Percentiles rank a stretch among this genome's conserved stretches.
Evolutionary conservation across 1,284 basidiomycete species (phyloP).

Genomic region (Porodaedalea pini): DNA sequence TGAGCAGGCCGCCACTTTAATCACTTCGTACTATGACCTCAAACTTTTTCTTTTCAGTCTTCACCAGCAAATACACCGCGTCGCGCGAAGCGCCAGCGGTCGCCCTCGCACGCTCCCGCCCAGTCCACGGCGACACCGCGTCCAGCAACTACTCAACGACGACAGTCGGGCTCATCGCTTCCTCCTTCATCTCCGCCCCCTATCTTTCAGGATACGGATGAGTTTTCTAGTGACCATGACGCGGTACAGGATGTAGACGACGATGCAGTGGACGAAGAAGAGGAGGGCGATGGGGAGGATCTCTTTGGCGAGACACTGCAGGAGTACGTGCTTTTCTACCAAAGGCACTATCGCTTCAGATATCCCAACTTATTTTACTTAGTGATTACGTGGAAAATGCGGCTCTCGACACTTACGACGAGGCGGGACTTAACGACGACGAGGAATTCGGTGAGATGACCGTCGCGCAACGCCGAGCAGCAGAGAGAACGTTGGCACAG

Average conservation of each 20-base stretch:
- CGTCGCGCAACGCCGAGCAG: slow-evolving; percentile 72
- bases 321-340: slow-evolving; percentile 50
- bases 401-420: slow-evolving; percentile 84
- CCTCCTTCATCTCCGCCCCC: slow-evolving; percentile 81
- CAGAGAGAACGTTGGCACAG: slow-evolving; percentile 85
- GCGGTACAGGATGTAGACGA: slow-evolving; percentile 68
- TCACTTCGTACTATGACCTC: neutral
- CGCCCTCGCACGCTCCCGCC: slow-evolving; percentile 45
- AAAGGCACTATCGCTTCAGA: neutral
- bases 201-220: slow-evolving; percentile 85
- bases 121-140: slow-evolving; percentile 52
- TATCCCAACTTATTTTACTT: slow-evolving; percentile 1
- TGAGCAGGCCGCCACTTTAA: neutral
- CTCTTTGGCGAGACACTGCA: slow-evolving; percentile 81
- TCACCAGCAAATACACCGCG: slow-evolving; percentile 24
- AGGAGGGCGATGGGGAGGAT: slow-evolving; percentile 89
- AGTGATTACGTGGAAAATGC: slow-evolving; percentile 89
- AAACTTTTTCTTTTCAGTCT: neutral
- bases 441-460: slow-evolving; percentile 73
- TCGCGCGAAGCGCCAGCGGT: slow-evolving; percentile 60
- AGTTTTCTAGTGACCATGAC: slow-evolving; percentile 74
- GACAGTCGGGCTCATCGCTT: slow-evolving; percentile 63
- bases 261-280: slow-evolving; percentile 63
- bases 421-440: slow-evolving; percentile 84
- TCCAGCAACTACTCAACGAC: slow-evolving; percentile 42